Evolutionary conservation across 495 filamentous ascomycete species (phyloP), one percentile per base, ranked within the genome.

Genomic region (Aspergillus nanangensis): DNA sequence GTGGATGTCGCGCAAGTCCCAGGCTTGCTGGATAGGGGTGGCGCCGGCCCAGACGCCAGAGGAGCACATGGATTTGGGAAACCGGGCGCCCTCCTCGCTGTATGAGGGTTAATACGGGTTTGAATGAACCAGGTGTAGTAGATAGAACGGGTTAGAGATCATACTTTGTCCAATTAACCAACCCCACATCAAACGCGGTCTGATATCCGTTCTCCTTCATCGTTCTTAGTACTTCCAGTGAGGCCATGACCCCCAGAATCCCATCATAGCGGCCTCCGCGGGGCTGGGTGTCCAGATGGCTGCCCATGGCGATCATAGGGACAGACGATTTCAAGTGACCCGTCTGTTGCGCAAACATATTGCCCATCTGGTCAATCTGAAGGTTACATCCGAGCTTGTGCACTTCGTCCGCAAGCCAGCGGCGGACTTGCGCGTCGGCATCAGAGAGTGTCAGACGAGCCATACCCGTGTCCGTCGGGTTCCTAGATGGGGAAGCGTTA

Each of bases 121-220:
- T 19, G 19, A 7, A n/a, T n/a, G n/a, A n/a, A n/a, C n/a, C n/a
- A n/a, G n/a, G n/a, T n/a, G n/a, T n/a, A n/a, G n/a, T n/a, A n/a
- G n/a, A n/a, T n/a, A n/a, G 13, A 18, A 41, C 9, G 18, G 21
- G 14, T 23, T 8, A 27, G 18, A 15, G 5, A 32, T 50, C 61
- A 18, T 41, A 63, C 60, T 88, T 90, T 0, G 86, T 89, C 86
- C 86, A 90, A 52, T 88, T 87, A 0, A 88, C 75, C 3, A 86
- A 73, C 4, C 81, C 84, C 4, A 88, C 65, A 22, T 80, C 78
- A 48, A 75, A 85, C 24, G 79, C 67, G 0, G 85, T 88, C 60
- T 78, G 67, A 14, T 80, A 74, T 10, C 75, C 60, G 39, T 78
- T 69, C n/a, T 89, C 84, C 17, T 78, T 69, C 52, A 91, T 72